Base-by-base conservation (phyloP, 345 rosid genomes). In the Eucalyptus curtisii region DNA sequence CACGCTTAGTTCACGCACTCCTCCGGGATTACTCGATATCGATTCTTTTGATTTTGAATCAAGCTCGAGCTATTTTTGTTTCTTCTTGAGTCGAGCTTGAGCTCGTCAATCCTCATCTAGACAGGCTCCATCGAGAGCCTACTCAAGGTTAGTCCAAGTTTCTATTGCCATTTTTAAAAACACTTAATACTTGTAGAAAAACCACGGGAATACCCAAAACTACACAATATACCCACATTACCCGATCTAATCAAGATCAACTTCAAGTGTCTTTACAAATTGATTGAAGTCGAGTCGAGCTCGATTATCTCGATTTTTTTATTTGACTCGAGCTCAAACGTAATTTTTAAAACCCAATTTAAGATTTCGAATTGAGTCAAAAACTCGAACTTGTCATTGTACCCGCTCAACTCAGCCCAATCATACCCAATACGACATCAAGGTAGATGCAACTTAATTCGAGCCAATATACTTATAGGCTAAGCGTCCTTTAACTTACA, bases 1-100 rank as follows among this genome's bases (percentile, higher is more conserved):
- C 6, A 1, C 1, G 12, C 42, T 68, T 31, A 68, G 2, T 0
- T 31, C 1, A 0, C 1, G 42, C 79, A 15, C 6, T 15, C 22
- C 24, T 8, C 2, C 3, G 1, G 11, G 22, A 16, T 61, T 31
- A 15, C 79, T 31, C 22, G 3, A 66, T 33, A 31, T 15, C 3
- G 20, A 31, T 66, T 66, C 11, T 66, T 66, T 15, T 16, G 11
- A 66, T 66, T 31, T 66, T 16, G 40, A 31, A 16, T 66, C 3
- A 10, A 66, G 79, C 40, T 66, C 40, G 3, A 61, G 33, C 33
- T 61, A 13, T 13, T 61, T 27, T 0, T 27, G 4, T 12, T 1
- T 27, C 4, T 27, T 27, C 68, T 61, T 3, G 4, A 30, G 16
- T 61, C 16, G 0, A 61, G 8, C 33, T 30, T 61, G 17, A 61